A percentile compares a stretch with the other conserved stretches of the same genome.
phyloP scores from a whole-genome alignment of 345 rosid species.

The Bretschneidera sinensis region DNA sequence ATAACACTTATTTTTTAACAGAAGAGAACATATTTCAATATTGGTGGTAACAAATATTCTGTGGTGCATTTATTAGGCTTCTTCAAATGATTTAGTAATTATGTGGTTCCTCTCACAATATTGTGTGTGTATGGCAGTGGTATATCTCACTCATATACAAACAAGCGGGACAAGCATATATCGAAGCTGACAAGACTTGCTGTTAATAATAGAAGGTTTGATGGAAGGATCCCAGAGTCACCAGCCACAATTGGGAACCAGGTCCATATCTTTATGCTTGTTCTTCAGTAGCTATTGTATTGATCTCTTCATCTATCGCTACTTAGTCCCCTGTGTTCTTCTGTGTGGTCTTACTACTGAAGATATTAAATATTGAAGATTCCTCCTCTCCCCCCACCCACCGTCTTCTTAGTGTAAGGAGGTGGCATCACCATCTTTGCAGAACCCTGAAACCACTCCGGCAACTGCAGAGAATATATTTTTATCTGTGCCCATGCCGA shows the following conservation, averaged over 20 bases:
- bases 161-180: conserved; percentile 60
- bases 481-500: too few relatives aligned
- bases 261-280: conserved; percentile 32
- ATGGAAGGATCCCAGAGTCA: conserved; percentile 61
- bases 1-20: too few relatives aligned
- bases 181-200: conserved; percentile 75
- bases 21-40: background rate
- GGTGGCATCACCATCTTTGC: too few relatives aligned
- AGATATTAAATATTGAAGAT: too few relatives aligned
- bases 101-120: background rate
- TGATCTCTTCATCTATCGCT: background rate
- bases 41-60: too few relatives aligned
- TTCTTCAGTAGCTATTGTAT: background rate
- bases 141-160: conserved; percentile 65
- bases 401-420: too few relatives aligned
- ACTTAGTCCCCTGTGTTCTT: too few relatives aligned
- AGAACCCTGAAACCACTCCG: too few relatives aligned
- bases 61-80: background rate
- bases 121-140: conserved; percentile 35
- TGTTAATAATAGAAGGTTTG: conserved; percentile 68
- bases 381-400: too few relatives aligned
- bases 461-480: too few relatives aligned
- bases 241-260: conserved; percentile 69
- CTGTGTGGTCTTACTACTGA: too few relatives aligned
- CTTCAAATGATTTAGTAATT: background rate